These are phyloP conservation scores for Amanita pallidorosea DNA, from an alignment of 768 basidiomycete genomes.

Conservation along the genomic window DNA sequence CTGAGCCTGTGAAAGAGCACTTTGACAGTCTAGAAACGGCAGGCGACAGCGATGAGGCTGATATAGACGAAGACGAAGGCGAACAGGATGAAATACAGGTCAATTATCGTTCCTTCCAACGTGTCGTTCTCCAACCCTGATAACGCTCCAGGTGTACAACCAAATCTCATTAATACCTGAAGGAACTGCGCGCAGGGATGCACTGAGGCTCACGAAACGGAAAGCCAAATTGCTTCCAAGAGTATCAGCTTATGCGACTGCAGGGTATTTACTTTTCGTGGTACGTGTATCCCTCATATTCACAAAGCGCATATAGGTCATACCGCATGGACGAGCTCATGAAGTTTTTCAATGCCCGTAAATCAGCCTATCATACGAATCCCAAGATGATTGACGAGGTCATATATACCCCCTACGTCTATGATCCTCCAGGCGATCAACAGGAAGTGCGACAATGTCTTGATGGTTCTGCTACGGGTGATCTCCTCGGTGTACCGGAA, in stretches of 20 bases:
- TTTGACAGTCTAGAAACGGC: slow-evolving; percentile 38
- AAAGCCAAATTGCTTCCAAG: slow-evolving; percentile 86
- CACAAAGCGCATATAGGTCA: slow-evolving; percentile 40
- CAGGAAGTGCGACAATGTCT: slow-evolving; percentile 17
- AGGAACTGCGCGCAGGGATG: slow-evolving; percentile 88
- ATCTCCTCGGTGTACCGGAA: slow-evolving; percentile 73
- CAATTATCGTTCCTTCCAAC: neutral
- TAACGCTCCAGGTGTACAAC: slow-evolving; percentile 63
- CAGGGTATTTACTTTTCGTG: slow-evolving; percentile 42
- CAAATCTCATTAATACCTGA: slow-evolving; percentile 91
- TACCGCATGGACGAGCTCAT: slow-evolving; percentile 83
- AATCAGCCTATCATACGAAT: slow-evolving; percentile 74
- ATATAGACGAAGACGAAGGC: slow-evolving; percentile 51
- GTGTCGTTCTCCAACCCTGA: neutral
- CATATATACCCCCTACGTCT: slow-evolving; percentile 87
- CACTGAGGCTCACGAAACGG: slow-evolving; percentile 83
- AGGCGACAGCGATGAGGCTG: slow-evolving; percentile 66
- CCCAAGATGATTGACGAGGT: slow-evolving; percentile 86
- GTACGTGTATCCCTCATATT: neutral
- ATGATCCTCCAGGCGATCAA: slow-evolving; percentile 39
- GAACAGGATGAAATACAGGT: slow-evolving; percentile 56
- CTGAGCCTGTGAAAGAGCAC: slow-evolving; percentile 23
- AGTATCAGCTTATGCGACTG: slow-evolving; percentile 95
- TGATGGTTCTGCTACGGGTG: slow-evolving; percentile 40
- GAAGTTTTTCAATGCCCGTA: slow-evolving; percentile 83